These are phyloP conservation scores for Domatiomyces globalis DNA, from an alignment of 2,329 filamentous ascomycete genomes.

Conservation along the genomic window DNA sequence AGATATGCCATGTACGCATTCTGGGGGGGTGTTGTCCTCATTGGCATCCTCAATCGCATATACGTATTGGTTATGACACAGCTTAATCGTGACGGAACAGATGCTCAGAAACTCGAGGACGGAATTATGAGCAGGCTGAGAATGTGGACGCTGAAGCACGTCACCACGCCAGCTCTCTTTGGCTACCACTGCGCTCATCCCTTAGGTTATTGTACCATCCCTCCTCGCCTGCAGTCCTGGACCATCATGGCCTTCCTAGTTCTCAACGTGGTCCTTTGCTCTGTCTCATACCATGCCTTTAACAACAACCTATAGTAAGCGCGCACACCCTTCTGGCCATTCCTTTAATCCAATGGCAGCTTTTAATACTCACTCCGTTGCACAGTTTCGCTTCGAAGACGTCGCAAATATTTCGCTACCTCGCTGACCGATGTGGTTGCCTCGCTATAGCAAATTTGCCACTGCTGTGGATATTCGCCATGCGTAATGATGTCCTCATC, in stretches of 20 bases:
- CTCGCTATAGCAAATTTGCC: conserved; percentile 50
- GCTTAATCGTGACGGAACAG: not conserved
- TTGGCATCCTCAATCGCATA: not conserved
- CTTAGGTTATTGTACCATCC: conserved; percentile 4
- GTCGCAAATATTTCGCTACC: conserved; percentile 37
- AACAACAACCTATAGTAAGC: conserved; percentile 34
- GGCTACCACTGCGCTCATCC: conserved; percentile 3
- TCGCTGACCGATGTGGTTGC: conserved; percentile 49
- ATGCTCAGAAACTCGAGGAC: not conserved
- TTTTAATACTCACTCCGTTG: not conserved
- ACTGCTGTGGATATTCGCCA: conserved; percentile 51
- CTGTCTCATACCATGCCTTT: conserved; percentile 32
- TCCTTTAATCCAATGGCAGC: not conserved
- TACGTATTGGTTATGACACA: not conserved
- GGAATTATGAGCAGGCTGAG: not conserved
- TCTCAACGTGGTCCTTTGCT: conserved; percentile 24
- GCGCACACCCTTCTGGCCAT: not conserved
- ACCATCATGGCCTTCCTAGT: conserved; percentile 3
- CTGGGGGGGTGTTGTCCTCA: not conserved
- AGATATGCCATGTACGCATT: not conserved
- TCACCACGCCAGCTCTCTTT: conserved; percentile 2
- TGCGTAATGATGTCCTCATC: conserved; percentile 50
- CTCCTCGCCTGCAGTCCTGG: conserved; percentile 7
- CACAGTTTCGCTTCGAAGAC: not conserved
- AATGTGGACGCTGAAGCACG: not conserved